These are phyloP conservation scores for Aspergillus avenaceus DNA, from an alignment of 495 filamentous ascomycete genomes.

Conservation along the genomic window DNA sequence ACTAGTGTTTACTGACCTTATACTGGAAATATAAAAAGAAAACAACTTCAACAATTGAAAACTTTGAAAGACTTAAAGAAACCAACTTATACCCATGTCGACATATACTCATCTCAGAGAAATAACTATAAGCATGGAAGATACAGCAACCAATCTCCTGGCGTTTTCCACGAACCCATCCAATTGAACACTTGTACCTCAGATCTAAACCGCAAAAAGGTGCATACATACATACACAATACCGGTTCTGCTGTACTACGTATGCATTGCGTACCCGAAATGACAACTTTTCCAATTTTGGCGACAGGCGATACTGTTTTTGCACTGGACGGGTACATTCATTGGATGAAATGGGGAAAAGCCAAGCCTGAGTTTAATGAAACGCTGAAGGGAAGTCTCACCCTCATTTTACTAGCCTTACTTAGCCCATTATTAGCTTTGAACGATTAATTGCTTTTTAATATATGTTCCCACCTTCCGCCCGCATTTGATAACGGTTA, in stretches of 20 bases:
- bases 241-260: not conserved
- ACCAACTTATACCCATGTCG: too few relatives aligned
- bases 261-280: constrained; percentile 1
- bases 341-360: constrained; percentile 2
- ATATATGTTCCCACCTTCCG: not conserved
- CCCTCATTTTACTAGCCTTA: not conserved
- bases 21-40: too few relatives aligned
- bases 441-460: not conserved
- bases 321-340: not conserved
- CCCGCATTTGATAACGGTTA: not conserved
- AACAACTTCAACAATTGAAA: too few relatives aligned
- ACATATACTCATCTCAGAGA: too few relatives aligned
- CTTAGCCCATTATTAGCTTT: not conserved
- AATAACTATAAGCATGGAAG: too few relatives aligned
- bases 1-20: too few relatives aligned
- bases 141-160: too few relatives aligned
- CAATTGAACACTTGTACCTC: too few relatives aligned
- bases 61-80: too few relatives aligned
- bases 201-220: too few relatives aligned
- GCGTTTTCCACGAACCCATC: too few relatives aligned
- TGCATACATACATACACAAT: not conserved
- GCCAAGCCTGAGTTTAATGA: constrained; percentile 19
- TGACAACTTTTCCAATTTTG: constrained; percentile 1
- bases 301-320: constrained; percentile 1
- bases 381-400: constrained; percentile 13